These are phyloP conservation scores for Pseudogymnoascus sp. DNA, from an alignment of 2,329 filamentous ascomycete genomes.

Conservation along the genomic window DNA sequence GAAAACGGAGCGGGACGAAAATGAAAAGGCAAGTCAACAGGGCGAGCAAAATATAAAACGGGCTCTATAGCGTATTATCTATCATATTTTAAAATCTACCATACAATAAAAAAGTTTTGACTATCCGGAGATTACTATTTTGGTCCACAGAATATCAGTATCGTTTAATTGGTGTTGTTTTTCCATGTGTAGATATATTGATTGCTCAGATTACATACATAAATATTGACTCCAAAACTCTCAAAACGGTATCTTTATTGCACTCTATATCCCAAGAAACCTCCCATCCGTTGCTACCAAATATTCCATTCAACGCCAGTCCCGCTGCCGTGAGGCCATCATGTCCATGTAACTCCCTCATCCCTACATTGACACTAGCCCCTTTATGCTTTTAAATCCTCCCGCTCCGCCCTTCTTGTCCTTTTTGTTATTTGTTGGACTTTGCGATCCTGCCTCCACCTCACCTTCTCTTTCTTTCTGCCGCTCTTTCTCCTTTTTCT, in stretches of 20 bases:
- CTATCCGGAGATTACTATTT: not conserved
- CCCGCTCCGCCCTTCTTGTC: slow-evolving; percentile 33
- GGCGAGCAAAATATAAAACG: not conserved
- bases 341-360: not conserved
- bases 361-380: slow-evolving; percentile 12
- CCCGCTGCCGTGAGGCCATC: slow-evolving; percentile 1
- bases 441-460: slow-evolving; percentile 10
- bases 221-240: not conserved
- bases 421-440: slow-evolving; percentile 33
- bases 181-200: not conserved
- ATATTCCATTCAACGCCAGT: not conserved
- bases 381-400: slow-evolving; percentile 34
- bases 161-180: not conserved
- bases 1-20: not conserved
- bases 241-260: not conserved
- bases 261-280: not conserved
- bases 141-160: not conserved
- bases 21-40: not conserved
- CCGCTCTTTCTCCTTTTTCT: slow-evolving; percentile 10
- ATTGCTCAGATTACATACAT: not conserved
- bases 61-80: not conserved
- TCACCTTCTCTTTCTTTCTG: slow-evolving; percentile 15
- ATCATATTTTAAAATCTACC: not conserved
- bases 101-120: not conserved
- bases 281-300: not conserved